Percentiles rank a stretch among this genome's conserved stretches.
These are phyloP conservation scores for Colletotrichum sp. DNA, from an alignment of 2,329 filamentous ascomycete genomes.

Conservation along the genomic window DNA sequence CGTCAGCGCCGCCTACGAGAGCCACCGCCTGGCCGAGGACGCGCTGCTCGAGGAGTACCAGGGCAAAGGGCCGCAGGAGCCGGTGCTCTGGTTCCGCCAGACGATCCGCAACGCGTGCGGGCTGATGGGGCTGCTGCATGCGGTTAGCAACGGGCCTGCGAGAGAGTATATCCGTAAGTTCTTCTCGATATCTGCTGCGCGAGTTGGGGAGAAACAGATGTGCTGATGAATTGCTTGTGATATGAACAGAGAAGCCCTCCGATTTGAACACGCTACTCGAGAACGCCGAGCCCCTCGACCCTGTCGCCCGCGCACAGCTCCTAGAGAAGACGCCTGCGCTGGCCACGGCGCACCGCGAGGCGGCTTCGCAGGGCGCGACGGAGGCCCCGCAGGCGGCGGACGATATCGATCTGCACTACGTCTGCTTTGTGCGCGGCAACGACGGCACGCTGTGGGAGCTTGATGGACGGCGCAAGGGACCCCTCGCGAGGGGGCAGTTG, in stretches of 20 bases:
- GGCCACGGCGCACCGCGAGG: slow-evolving; percentile 78
- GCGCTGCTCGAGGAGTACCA: slow-evolving; percentile 65
- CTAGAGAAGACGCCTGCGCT: slow-evolving; percentile 79
- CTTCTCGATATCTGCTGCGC: not conserved
- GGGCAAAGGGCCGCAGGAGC: slow-evolving; percentile 71
- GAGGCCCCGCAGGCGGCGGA: slow-evolving; percentile 78
- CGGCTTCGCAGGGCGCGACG: slow-evolving; percentile 80
- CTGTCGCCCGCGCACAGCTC: slow-evolving; percentile 70
- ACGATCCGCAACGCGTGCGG: slow-evolving; percentile 95
- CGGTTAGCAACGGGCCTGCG: slow-evolving; percentile 78
- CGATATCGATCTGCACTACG: slow-evolving; percentile 91
- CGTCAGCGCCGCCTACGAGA: slow-evolving; percentile 79
- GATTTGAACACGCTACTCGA: slow-evolving; percentile 70
- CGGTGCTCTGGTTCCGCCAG: slow-evolving; percentile 92
- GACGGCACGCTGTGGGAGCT: slow-evolving; percentile 70
- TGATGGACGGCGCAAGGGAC: slow-evolving; percentile 64
- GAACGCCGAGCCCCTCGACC: slow-evolving; percentile 73
- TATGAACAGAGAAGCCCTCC: slow-evolving; percentile 49
- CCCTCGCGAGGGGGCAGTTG: slow-evolving; percentile 61
- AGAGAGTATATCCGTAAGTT: slow-evolving; percentile 62
- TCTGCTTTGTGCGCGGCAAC: slow-evolving; percentile 83
- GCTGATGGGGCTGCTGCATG: slow-evolving; percentile 86
- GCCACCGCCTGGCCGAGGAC: slow-evolving; percentile 78
- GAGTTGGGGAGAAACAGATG: not conserved
- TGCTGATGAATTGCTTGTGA: not conserved